Conservation (phyloP, 208 protist genomes). For the Borovskyia barvae region DNA sequence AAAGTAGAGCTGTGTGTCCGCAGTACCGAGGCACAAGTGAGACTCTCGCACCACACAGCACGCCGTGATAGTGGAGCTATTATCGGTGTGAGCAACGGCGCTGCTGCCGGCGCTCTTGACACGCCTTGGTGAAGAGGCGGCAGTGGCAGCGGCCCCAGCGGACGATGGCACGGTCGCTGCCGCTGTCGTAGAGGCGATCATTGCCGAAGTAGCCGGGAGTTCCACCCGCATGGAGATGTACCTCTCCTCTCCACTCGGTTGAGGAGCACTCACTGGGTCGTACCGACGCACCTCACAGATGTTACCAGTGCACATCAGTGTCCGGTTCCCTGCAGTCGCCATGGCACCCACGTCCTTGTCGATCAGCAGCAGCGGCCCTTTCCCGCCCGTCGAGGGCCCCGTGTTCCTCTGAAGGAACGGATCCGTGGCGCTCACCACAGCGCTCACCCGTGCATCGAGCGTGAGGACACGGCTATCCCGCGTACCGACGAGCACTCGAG, state of each 20-base stretch:
- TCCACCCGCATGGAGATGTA: constrained; percentile 49
- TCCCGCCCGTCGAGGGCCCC: not conserved
- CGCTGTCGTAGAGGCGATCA: not conserved
- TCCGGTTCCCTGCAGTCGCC: constrained; percentile 38
- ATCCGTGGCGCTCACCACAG: constrained; percentile 49
- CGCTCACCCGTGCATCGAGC: constrained; percentile 47
- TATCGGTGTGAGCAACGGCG: not conserved
- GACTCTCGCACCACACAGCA: constrained; percentile 82
- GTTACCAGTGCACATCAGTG: constrained; percentile 55
- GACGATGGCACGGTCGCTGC: not conserved
- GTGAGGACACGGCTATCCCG: constrained; percentile 61
- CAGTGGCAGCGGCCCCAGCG: not conserved
- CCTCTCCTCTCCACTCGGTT: constrained; percentile 67
- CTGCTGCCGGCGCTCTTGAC: not conserved
- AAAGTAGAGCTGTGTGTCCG: constrained; percentile 70
- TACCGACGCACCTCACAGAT: constrained; percentile 65
- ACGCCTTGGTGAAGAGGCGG: not conserved
- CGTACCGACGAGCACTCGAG: constrained; percentile 61
- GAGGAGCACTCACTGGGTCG: constrained; percentile 24
- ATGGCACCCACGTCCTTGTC: constrained; percentile 50
- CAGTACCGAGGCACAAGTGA: constrained; percentile 77
- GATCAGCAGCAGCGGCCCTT: not conserved
- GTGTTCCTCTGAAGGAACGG: constrained; percentile 16
- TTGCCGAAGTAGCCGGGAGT: constrained; percentile 25
- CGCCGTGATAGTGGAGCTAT: constrained; percentile 62